Percentiles rank a stretch among this genome's conserved stretches.
These are phyloP conservation scores for Sporothrix brunneoviolacea DNA, from an alignment of 2,329 filamentous ascomycete genomes.

Conservation along the genomic window DNA sequence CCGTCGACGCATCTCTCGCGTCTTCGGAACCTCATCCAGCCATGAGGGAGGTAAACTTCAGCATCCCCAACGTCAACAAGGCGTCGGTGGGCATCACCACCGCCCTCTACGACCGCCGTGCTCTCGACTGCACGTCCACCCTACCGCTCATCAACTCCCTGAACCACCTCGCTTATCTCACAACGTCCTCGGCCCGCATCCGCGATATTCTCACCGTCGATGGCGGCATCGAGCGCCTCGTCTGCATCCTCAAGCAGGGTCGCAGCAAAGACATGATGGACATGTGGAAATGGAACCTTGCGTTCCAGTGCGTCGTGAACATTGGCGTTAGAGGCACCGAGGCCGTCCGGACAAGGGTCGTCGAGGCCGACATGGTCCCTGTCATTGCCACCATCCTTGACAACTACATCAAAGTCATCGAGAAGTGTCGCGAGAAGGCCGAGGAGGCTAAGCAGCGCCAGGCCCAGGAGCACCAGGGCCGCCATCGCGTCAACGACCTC, in stretches of 20 bases:
- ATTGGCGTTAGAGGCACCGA: slow-evolving; percentile 96
- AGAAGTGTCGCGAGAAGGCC: slow-evolving; percentile 80
- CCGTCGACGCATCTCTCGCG: slow-evolving; percentile 1
- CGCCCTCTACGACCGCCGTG: slow-evolving; percentile 92
- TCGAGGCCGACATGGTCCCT: slow-evolving; percentile 98
- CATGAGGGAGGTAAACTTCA: slow-evolving; percentile 99
- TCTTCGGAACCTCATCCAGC: slow-evolving; percentile 8
- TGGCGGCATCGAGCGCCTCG: slow-evolving; percentile 91
- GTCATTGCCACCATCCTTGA: slow-evolving; percentile 97
- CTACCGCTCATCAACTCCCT: slow-evolving; percentile 97
- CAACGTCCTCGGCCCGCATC: slow-evolving; percentile 94
- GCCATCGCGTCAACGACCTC: slow-evolving; percentile 45
- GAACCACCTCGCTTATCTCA: slow-evolving; percentile 97
- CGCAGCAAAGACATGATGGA: slow-evolving; percentile 98
- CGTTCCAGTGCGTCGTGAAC: slow-evolving; percentile 98
- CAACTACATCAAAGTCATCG: slow-evolving; percentile 95
- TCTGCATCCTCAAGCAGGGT: slow-evolving; percentile 97
- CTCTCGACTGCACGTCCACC: slow-evolving; percentile 96
- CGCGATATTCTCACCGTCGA: slow-evolving; percentile 97
- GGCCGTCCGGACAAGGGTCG: slow-evolving; percentile 85
- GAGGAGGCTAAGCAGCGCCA: slow-evolving; percentile 75
- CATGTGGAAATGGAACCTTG: slow-evolving; percentile 99
- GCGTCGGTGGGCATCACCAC: slow-evolving; percentile 92
- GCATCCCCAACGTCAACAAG: slow-evolving; percentile 99
- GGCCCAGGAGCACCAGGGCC: slow-evolving; percentile 45